phyloP scores from a whole-genome alignment of 306 rosid genomes.

The Gleditsia sinensis region DNA sequence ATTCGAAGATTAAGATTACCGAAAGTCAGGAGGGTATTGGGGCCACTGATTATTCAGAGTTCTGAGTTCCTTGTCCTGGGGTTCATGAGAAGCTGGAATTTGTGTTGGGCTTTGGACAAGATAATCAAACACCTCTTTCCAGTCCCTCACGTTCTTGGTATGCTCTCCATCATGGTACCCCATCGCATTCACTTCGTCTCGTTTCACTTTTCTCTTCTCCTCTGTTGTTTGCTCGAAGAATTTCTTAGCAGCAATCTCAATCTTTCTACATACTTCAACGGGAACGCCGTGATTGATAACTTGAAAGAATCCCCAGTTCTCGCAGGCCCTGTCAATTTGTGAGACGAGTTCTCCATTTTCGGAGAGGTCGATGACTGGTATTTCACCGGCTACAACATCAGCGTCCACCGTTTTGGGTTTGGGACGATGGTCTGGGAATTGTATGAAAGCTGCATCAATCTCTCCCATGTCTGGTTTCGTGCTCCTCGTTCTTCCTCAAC shows the following conservation, averaged over 20 bases:
- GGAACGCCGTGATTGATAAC: slow-evolving; percentile 77
- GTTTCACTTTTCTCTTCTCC: slow-evolving; percentile 58
- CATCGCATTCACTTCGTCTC: slow-evolving; percentile 27
- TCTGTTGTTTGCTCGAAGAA: slow-evolving; percentile 50
- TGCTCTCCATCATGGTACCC: slow-evolving; percentile 68
- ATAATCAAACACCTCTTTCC: slow-evolving; percentile 89
- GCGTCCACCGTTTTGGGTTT: slow-evolving; percentile 19
- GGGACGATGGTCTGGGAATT: slow-evolving; percentile 66
- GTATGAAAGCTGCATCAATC: slow-evolving; percentile 55
- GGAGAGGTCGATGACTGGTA: slow-evolving; percentile 32
- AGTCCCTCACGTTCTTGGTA: slow-evolving; percentile 76
- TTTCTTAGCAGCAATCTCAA: slow-evolving; percentile 40
- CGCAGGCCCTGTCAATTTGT: slow-evolving; percentile 64
- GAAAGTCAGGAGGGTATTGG: slow-evolving; percentile 47
- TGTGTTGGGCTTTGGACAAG: slow-evolving; percentile 44
- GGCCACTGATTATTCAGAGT: slow-evolving; percentile 59
- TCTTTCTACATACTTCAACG: slow-evolving; percentile 25
- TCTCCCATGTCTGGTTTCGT: slow-evolving; percentile 43
- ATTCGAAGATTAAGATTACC: slow-evolving; percentile 37
- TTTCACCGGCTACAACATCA: neutral
- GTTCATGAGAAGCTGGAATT: slow-evolving; percentile 59
- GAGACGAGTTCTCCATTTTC: slow-evolving; percentile 26
- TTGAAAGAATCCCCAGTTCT: slow-evolving; percentile 86
- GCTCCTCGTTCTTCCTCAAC: neutral
- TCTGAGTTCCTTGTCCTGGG: slow-evolving; percentile 35